Percentiles rank a stretch among this genome's conserved stretches.
Conservation (phyloP, 2,329 filamentous ascomycete species). For the Capronia epimyces region DNA sequence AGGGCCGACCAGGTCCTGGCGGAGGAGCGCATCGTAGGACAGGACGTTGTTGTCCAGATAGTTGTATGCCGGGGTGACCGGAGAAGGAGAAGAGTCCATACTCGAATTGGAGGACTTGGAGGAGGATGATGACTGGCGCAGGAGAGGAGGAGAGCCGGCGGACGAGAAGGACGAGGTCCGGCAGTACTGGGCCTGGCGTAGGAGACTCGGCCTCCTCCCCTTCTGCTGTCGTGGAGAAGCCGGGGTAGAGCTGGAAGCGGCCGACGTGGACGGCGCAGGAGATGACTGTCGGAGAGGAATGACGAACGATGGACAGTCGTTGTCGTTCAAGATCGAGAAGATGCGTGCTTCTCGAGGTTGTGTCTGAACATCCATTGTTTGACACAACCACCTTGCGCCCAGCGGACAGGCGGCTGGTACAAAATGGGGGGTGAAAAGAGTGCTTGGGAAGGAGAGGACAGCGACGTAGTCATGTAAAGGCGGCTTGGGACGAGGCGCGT, state of each 20-base stretch:
- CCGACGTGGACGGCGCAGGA: slow-evolving; percentile 20
- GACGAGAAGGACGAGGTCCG: slow-evolving; percentile 28
- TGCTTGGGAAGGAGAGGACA: slow-evolving; percentile 2
- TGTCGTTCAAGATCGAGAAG: slow-evolving; percentile 44
- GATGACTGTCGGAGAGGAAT: slow-evolving; percentile 34
- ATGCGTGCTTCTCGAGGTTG: slow-evolving; percentile 28
- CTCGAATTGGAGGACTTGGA: slow-evolving; percentile 26
- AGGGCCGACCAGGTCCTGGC: slow-evolving; percentile 24
- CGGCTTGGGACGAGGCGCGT: no score
- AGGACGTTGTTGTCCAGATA: slow-evolving; percentile 23
- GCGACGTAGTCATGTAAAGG: slow-evolving; percentile 7
- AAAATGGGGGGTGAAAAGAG: slow-evolving; percentile 8
- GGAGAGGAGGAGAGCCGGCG: slow-evolving; percentile 24
- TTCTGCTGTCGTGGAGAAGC: slow-evolving; percentile 18
- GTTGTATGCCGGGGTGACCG: slow-evolving; percentile 27
- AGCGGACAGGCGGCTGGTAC: slow-evolving; percentile 27
- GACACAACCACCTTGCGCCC: slow-evolving; percentile 23
- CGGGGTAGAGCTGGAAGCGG: slow-evolving; percentile 10
- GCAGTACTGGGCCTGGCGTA: slow-evolving; percentile 22
- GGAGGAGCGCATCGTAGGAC: slow-evolving; percentile 27
- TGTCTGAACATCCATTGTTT: slow-evolving; percentile 30
- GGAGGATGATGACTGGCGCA: slow-evolving; percentile 23
- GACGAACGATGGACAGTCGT: slow-evolving; percentile 44
- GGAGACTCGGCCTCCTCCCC: slow-evolving; percentile 22
- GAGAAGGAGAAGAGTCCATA: slow-evolving; percentile 31